Conservation (phyloP, 345 rosid genomes). For the Aethionema arabicum region DNA sequence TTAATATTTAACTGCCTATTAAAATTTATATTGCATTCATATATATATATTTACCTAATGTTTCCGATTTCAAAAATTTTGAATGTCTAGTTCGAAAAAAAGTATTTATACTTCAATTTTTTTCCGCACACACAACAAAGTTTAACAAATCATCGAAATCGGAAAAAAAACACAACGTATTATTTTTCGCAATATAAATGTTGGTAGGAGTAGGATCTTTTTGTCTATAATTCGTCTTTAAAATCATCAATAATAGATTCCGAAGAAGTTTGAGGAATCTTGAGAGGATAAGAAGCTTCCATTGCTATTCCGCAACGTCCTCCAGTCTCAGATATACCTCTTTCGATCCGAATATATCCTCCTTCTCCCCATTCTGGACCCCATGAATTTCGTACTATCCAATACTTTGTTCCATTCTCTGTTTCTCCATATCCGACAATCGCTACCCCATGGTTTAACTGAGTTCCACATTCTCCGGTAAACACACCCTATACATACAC, state of each 20-base stretch:
- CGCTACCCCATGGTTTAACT: constrained; percentile 59
- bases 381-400: constrained; percentile 78
- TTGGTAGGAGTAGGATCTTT: too few species aligned
- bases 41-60: too few species aligned
- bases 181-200: too few species aligned
- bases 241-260: constrained; percentile 27
- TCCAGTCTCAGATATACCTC: constrained; percentile 43
- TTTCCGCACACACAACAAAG: too few species aligned
- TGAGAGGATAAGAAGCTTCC: constrained; percentile 72
- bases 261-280: constrained; percentile 29
- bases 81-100: too few species aligned
- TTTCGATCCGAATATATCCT: constrained; percentile 62
- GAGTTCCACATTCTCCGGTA: constrained; percentile 58
- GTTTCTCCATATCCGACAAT: constrained; percentile 64
- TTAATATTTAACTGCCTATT: too few species aligned
- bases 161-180: too few species aligned
- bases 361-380: constrained; percentile 76
- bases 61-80: too few species aligned
- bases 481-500: constrained; percentile 56
- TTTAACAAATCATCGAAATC: too few species aligned
- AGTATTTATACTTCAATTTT: too few species aligned
- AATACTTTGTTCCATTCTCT: constrained; percentile 53
- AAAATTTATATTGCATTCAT: too few species aligned
- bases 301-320: constrained; percentile 73
- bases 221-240: constrained; percentile 31